Evolutionary conservation across 148 eudicot genomes (phyloP).

Genomic region (Fallopia convolvulus): DNA sequence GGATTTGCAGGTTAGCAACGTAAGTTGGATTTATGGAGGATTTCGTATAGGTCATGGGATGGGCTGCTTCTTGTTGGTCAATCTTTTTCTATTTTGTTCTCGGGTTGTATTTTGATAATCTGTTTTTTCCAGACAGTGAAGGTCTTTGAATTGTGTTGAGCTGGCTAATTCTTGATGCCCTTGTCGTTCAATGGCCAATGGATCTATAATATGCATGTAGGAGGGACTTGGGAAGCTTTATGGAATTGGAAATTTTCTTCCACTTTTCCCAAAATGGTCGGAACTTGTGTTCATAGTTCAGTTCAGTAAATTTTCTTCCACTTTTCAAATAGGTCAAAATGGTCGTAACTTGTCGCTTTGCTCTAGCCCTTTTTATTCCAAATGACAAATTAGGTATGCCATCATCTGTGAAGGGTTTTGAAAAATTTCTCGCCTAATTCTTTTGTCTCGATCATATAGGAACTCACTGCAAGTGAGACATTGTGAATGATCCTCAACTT

Average conservation of each 20-base stretch:
- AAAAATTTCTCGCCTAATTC: too few relatives aligned
- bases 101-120: not conserved
- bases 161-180: not conserved
- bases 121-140: not conserved
- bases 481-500: not conserved
- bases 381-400: too few relatives aligned
- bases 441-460: too few relatives aligned
- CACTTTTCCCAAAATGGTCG: not conserved
- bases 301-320: not conserved
- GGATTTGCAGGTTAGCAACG: not conserved
- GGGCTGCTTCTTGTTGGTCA: not conserved
- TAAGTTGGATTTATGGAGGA: not conserved
- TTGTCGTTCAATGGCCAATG: not conserved
- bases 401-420: too few relatives aligned
- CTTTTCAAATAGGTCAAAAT: not conserved
- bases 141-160: not conserved
- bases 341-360: not conserved
- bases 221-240: conserved; percentile 2
- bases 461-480: too few relatives aligned
- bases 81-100: not conserved
- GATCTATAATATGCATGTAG: not conserved
- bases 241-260: not conserved
- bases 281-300: not conserved
- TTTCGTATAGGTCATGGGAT: not conserved
- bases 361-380: too few relatives aligned